Evolutionary conservation across 257 asterid species (phyloP).

Genomic region (Penstemon barbatus): DNA sequence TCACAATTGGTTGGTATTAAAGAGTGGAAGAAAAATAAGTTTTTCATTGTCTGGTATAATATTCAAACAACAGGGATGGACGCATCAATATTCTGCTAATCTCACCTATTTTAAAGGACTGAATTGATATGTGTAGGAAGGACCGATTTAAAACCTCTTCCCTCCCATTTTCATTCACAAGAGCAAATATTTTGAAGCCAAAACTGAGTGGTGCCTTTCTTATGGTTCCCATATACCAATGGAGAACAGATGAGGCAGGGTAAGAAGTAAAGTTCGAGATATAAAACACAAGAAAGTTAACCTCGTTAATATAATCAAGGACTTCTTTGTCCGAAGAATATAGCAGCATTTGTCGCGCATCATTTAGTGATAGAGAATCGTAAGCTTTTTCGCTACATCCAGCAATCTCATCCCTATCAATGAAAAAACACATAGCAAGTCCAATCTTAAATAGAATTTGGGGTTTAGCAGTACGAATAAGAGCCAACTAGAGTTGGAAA

Average conservation of each 20-base stretch:
- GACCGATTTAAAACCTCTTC: background rate
- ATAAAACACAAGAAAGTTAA: constrained; percentile 22
- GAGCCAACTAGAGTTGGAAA: background rate
- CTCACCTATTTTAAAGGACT: background rate
- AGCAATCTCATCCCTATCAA: constrained; percentile 86
- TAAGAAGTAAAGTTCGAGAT: constrained; percentile 1
- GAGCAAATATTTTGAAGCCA: background rate
- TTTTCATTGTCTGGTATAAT: background rate
- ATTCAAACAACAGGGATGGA: background rate
- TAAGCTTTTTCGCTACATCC: constrained; percentile 97
- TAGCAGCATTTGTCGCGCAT: constrained; percentile 65
- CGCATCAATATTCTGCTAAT: background rate
- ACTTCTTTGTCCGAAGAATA: constrained; percentile 77
- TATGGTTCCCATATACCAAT: background rate
- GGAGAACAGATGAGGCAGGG: background rate
- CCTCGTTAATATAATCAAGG: constrained; percentile 59
- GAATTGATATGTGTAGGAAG: background rate
- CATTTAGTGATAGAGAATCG: constrained; percentile 68
- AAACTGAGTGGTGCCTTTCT: background rate
- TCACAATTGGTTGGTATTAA: background rate
- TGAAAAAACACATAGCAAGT: constrained; percentile 21
- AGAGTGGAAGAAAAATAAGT: background rate
- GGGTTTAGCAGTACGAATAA: background rate
- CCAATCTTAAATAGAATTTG: constrained; percentile 6
- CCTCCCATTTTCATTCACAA: background rate